phyloP scores from a whole-genome alignment of 2,329 filamentous ascomycete species.

The Alternaria gansuensis region DNA sequence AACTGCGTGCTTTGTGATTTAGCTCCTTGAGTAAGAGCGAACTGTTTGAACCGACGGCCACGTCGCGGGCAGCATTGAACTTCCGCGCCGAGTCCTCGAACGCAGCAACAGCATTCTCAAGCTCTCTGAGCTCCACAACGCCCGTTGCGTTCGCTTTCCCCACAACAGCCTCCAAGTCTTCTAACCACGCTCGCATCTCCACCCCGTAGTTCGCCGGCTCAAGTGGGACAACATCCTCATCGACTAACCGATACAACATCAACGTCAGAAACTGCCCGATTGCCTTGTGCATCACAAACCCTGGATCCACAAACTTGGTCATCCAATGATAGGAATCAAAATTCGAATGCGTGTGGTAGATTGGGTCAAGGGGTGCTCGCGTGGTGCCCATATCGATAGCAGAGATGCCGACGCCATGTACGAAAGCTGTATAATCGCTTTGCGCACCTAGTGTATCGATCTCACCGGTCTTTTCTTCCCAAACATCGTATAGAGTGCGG shows the following conservation, averaged over 20 bases:
- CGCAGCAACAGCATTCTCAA: constrained; percentile 46
- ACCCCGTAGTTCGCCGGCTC: constrained; percentile 50
- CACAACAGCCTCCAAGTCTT: constrained; percentile 38
- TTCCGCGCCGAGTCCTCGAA: constrained; percentile 43
- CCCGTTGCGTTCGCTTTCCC: constrained; percentile 9
- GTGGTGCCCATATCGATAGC: constrained; percentile 55
- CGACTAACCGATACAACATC: constrained; percentile 53
- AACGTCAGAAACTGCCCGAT: constrained; percentile 59
- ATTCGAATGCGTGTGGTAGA: constrained; percentile 59
- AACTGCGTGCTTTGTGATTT: constrained; percentile 56
- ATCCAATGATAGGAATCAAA: constrained; percentile 63
- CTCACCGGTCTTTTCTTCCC: constrained; percentile 48
- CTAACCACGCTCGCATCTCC: constrained; percentile 49
- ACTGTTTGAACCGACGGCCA: constrained; percentile 38
- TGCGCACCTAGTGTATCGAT: constrained; percentile 56
- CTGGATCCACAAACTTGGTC: constrained; percentile 60
- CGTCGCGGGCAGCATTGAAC: constrained; percentile 39
- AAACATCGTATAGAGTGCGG: constrained; percentile 57
- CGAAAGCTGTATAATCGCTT: constrained; percentile 58
- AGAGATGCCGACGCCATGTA: constrained; percentile 54
- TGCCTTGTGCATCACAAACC: constrained; percentile 58
- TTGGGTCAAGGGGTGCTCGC: constrained; percentile 47
- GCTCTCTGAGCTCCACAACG: not conserved
- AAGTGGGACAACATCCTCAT: constrained; percentile 51
- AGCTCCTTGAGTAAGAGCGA: constrained; percentile 37